Base-by-base conservation (phyloP, 306 rosid species). In the Sophora flavescens region DNA sequence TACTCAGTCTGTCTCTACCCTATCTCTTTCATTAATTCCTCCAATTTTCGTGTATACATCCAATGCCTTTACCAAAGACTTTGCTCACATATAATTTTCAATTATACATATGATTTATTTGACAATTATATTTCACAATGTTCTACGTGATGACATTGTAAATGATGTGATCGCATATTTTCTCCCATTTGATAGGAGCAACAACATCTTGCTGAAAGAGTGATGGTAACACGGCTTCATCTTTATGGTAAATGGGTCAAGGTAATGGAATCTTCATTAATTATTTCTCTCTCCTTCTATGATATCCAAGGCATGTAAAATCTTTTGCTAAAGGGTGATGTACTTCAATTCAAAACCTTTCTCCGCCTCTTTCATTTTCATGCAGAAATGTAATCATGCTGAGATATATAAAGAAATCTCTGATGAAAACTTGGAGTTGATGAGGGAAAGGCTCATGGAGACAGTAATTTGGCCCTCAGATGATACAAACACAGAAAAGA, bases 381-480 rank as follows among this genome's bases (percentile, higher is more conserved):
- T 80, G 86, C 88, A 95, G 98, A 92, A 90, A 90, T 95, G 98
- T 61, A 70, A 95, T 56, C 98, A 95, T 84, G 96, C 98, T 17
- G 97, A 87, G 80, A 90, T 95, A 76, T 95, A 95, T 63, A 80
- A 95, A 87, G 86, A 84, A 78, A 95, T 95, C 22, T 90, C 97
- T 2, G 86, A 92, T 66, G 90, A 92, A 81, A 95, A 92, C 81
- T 80, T 95, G 89, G 97, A 88, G 69, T 80, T 95, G 85, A 92
- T 95, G 97, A 93, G 97, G 69, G 98, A 95, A 79, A 79, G 97
- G 79, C 96, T 95, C 48, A 85, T 85, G 47, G 92, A 95, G 83
- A 95, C 98, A 22, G 97, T 95, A 65, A 92, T 90, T 85, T 95
- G 98, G 98, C 98, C 98, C 3, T 90, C 97, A 2, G 98, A 95